phyloP scores from a whole-genome alignment of 495 filamentous ascomycete species.

The Xylaria scruposa region DNA sequence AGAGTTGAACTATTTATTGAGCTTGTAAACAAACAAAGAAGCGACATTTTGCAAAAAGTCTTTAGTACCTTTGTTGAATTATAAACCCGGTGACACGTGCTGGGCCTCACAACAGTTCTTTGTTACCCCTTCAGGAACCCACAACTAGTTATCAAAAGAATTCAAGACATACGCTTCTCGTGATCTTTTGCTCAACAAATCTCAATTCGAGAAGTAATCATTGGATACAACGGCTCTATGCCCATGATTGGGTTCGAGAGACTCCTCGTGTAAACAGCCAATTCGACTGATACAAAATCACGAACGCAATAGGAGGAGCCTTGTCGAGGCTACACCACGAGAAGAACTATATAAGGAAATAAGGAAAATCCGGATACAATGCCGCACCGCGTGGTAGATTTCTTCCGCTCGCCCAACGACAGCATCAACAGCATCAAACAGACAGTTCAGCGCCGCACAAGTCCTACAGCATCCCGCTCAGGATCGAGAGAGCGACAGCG shows the following conservation, averaged over 20 bases:
- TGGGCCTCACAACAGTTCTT: not conserved
- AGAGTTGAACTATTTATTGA: not conserved
- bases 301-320: not conserved
- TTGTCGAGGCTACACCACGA: not conserved
- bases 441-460: conserved; percentile 40
- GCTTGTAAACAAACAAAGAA: not conserved
- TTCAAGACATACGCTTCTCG: too few species aligned
- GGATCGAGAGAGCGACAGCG: conserved; percentile 36
- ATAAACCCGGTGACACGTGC: not conserved
- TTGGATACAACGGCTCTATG: too few species aligned
- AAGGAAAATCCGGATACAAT: conserved; percentile 41
- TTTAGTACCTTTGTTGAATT: not conserved
- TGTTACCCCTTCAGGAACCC: not conserved
- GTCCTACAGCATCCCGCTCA: conserved; percentile 29
- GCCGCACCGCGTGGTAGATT: conserved; percentile 59
- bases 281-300: too few species aligned
- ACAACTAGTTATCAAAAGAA: not conserved
- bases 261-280: too few species aligned
- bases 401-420: conserved; percentile 53
- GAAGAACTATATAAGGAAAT: not conserved
- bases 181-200: too few species aligned
- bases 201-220: too few species aligned
- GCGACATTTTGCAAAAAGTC: not conserved
- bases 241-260: too few species aligned
- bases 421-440: conserved; percentile 42